Conservation (phyloP, 2,329 filamentous ascomycete species). For the Sarocladiaceae sp. region DNA sequence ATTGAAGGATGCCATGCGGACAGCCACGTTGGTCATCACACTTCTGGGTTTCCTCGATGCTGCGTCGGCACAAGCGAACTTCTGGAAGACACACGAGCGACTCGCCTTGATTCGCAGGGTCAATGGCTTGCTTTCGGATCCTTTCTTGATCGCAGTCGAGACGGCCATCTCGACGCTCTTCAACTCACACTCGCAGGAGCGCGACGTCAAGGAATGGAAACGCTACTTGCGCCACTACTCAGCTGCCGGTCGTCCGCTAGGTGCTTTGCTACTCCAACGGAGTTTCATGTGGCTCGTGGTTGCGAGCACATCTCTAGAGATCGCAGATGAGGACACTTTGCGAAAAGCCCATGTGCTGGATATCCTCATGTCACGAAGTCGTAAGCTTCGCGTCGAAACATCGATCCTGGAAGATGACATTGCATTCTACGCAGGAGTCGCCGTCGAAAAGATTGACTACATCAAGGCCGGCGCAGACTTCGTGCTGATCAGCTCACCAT, state of each 20-base stretch:
- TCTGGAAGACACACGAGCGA: slow-evolving; percentile 74
- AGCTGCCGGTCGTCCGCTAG: slow-evolving; percentile 69
- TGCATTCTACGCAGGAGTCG: slow-evolving; percentile 62
- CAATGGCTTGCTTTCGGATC: slow-evolving; percentile 69
- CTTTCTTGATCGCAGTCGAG: slow-evolving; percentile 80
- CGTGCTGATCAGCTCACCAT: slow-evolving; percentile 68
- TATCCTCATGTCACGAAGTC: slow-evolving; percentile 57
- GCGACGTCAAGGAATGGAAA: slow-evolving; percentile 76
- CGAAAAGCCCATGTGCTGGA: slow-evolving; percentile 64
- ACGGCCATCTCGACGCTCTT: slow-evolving; percentile 86
- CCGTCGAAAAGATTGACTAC: slow-evolving; percentile 75
- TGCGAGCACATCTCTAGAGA: slow-evolving; percentile 67
- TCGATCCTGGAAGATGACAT: slow-evolving; percentile 43
- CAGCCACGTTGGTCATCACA: slow-evolving; percentile 73
- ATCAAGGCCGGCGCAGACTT: slow-evolving; percentile 89
- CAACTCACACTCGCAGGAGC: slow-evolving; percentile 63
- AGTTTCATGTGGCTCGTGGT: slow-evolving; percentile 83
- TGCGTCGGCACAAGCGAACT: slow-evolving; percentile 67
- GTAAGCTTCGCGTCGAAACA: slow-evolving; percentile 31
- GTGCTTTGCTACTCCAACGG: slow-evolving; percentile 84
- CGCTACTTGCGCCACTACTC: slow-evolving; percentile 79
- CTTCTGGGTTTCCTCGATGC: slow-evolving; percentile 88
- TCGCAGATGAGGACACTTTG: slow-evolving; percentile 55
- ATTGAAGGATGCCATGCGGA: slow-evolving; percentile 59
- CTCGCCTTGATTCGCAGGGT: slow-evolving; percentile 66